Conservation (phyloP, 768 basidiomycete species). For the Hysterangium stoloniferum region DNA sequence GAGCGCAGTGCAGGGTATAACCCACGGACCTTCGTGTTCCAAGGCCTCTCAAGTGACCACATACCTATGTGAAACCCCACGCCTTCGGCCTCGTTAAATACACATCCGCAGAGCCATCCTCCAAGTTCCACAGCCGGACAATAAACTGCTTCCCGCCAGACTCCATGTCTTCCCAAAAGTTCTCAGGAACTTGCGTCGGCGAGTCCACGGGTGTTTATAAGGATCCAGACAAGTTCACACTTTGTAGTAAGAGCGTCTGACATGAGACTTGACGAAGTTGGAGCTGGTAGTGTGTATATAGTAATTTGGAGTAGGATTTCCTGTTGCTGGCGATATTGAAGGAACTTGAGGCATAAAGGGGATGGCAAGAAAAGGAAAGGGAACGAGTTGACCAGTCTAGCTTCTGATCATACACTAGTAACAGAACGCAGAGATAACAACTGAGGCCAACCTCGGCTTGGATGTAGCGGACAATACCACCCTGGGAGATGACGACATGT, state of each 20-base stretch:
- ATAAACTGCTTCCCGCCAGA: slow-evolving; percentile 77
- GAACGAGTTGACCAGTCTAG: too few species aligned
- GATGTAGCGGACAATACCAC: slow-evolving; percentile 87
- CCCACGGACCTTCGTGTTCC: slow-evolving; percentile 93
- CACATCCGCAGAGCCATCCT: slow-evolving; percentile 74
- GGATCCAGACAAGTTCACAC: slow-evolving; percentile 90
- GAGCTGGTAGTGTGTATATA: slow-evolving; percentile 61
- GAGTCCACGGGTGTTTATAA: slow-evolving; percentile 73
- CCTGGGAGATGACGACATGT: slow-evolving; percentile 88
- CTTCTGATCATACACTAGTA: too few species aligned
- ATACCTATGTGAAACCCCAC: slow-evolving; percentile 93
- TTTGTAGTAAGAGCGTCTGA: slow-evolving; percentile 81
- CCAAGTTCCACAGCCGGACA: slow-evolving; percentile 79
- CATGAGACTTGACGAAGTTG: slow-evolving; percentile 65
- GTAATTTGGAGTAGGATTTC: slow-evolving; percentile 33
- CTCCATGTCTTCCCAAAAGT: slow-evolving; percentile 79
- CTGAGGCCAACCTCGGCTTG: slow-evolving; percentile 49
- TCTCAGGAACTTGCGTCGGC: slow-evolving; percentile 59
- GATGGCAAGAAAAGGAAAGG: slow-evolving; percentile 1
- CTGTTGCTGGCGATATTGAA: slow-evolving; percentile 48
- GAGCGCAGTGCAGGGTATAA: slow-evolving; percentile 18
- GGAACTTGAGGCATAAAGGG: slow-evolving; percentile 52
- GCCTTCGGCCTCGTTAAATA: slow-evolving; percentile 75
- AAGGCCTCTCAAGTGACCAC: slow-evolving; percentile 92
- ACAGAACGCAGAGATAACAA: too few species aligned